Evolutionary conservation across 352 stramenopile genomes (phyloP), one percentile per base, ranked within the genome.

Genomic region (Phytophthora pisi): DNA sequence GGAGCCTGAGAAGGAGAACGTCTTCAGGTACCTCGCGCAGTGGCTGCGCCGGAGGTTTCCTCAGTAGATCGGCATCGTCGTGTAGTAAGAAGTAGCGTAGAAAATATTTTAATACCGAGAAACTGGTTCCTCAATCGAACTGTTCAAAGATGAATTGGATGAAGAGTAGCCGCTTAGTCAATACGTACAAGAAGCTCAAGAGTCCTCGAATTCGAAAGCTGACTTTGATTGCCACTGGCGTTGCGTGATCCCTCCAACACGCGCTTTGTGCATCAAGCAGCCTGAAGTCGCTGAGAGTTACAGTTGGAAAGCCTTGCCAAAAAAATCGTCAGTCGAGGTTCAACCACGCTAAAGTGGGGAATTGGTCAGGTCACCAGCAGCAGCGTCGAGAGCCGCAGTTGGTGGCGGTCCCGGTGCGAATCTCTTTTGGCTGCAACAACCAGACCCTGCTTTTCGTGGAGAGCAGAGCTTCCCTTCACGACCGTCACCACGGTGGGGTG

Each of bases 1-100:
- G 31, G 83, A 91, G 18, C 73, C 75, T 0, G 76, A 90, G 43
- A 74, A 75, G 30, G 77, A 88, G 36, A 53, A 66, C 9, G 82
- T 89, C 16, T 36, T 91, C 11, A 45, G 18, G 6, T 69, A 72
- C 20, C 49, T 78, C 1, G 51, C 68, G 9, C 18, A 63, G 18
- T 78, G 66, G 70, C 30, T 78, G 57, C 66, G 60, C 45, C 52
- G 30, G 24, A 28, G 71, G 46, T 79, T 79, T 51, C 58, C 71
- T 5, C 55, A 64, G 5, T 67, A 52, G 61, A 34, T 34, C 6
- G 46, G 45, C 58, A 40, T 53, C 40, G 23, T 59, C 13, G 51
- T 61, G 40, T 47, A 47, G 40, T 43, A 34, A 34, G 7, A 34
- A 34, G 30, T 34, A 34, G 30, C 30, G 30, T 34, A 43, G n/a